Conservation (phyloP, 2,329 filamentous ascomycete genomes). For the Talaromyces sp. region DNA sequence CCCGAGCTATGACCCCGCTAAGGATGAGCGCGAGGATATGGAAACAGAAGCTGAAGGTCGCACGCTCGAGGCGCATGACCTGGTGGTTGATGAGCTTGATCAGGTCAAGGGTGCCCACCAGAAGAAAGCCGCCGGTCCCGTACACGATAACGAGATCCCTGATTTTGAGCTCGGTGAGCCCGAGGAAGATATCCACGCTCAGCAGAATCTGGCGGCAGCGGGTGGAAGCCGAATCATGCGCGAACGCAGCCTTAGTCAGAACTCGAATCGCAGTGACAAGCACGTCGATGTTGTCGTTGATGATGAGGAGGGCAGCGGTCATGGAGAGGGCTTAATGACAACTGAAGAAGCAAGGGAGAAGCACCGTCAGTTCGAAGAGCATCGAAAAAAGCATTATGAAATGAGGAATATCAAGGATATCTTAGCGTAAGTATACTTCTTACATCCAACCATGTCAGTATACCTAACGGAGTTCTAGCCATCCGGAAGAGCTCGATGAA, state of each 20-base stretch:
- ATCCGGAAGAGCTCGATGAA: slow-evolving; percentile 65
- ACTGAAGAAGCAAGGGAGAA: slow-evolving; percentile 77
- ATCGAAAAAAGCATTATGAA: slow-evolving; percentile 96
- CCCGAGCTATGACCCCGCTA: slow-evolving; percentile 81
- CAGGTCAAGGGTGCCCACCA: slow-evolving; percentile 36
- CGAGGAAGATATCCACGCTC: slow-evolving; percentile 62
- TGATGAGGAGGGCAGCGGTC: slow-evolving; percentile 46
- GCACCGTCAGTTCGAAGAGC: slow-evolving; percentile 84
- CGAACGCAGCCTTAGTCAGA: slow-evolving; percentile 37
- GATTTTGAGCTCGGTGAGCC: slow-evolving; percentile 89
- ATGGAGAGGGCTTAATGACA: slow-evolving; percentile 51
- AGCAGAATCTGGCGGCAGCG: slow-evolving; percentile 30
- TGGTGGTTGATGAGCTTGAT: slow-evolving; percentile 67
- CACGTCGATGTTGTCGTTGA: slow-evolving; percentile 89
- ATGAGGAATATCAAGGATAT: slow-evolving; percentile 92
- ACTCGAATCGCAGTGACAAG: slow-evolving; percentile 52
- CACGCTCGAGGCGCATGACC: slow-evolving; percentile 64
- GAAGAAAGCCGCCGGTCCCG: slow-evolving; percentile 37
- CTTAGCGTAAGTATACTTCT: slow-evolving; percentile 59
- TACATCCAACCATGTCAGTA: background rate
- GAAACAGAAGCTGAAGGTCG: slow-evolving; percentile 24
- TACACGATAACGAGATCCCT: slow-evolving; percentile 75
- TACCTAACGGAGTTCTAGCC: slow-evolving; percentile 32
- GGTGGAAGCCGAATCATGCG: slow-evolving; percentile 40
- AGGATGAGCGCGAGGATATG: slow-evolving; percentile 64